These are phyloP conservation scores for Imleria badia DNA, from an alignment of 768 basidiomycete genomes.

Conservation along the genomic window DNA sequence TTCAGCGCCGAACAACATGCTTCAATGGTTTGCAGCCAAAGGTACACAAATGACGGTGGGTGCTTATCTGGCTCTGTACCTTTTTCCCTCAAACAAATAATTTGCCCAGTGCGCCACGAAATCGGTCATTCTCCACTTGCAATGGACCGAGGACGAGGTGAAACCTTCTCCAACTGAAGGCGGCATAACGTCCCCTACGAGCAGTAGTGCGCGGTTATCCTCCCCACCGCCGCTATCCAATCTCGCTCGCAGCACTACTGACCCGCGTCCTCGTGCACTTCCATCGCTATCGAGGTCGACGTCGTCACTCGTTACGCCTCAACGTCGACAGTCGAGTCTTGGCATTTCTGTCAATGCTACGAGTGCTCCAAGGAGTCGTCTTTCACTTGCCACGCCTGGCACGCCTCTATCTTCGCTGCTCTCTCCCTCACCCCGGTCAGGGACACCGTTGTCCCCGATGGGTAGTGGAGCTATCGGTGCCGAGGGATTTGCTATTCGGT, in stretches of 20 bases:
- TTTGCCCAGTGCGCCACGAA: conserved; percentile 79
- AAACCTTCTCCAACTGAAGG: conserved; percentile 17
- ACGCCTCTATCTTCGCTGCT: conserved; percentile 39
- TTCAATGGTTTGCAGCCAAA: conserved; percentile 93
- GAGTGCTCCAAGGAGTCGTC: conserved; percentile 42
- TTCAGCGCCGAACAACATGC: conserved; percentile 80
- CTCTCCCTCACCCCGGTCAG: conserved; percentile 31
- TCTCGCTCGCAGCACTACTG: conserved; percentile 16
- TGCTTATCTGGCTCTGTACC: background rate
- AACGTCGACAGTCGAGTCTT: conserved; percentile 34
- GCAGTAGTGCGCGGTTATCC: conserved; percentile 22
- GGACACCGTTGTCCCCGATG: conserved; percentile 35
- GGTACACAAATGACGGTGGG: conserved; percentile 87
- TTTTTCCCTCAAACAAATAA: background rate
- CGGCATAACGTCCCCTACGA: conserved; percentile 26
- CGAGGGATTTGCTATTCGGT: conserved; percentile 46
- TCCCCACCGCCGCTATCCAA: conserved; percentile 27
- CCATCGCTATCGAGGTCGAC: conserved; percentile 57
- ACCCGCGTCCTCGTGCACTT: conserved; percentile 44
- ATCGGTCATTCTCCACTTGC: conserved; percentile 78
- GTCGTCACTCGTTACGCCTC: conserved; percentile 44
- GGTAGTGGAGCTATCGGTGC: conserved; percentile 23
- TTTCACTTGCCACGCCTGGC: conserved; percentile 40
- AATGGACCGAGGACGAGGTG: conserved; percentile 75
- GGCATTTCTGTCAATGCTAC: conserved; percentile 36